These are phyloP conservation scores for Russula lepida DNA, from an alignment of 768 basidiomycete genomes.

Conservation along the genomic window DNA sequence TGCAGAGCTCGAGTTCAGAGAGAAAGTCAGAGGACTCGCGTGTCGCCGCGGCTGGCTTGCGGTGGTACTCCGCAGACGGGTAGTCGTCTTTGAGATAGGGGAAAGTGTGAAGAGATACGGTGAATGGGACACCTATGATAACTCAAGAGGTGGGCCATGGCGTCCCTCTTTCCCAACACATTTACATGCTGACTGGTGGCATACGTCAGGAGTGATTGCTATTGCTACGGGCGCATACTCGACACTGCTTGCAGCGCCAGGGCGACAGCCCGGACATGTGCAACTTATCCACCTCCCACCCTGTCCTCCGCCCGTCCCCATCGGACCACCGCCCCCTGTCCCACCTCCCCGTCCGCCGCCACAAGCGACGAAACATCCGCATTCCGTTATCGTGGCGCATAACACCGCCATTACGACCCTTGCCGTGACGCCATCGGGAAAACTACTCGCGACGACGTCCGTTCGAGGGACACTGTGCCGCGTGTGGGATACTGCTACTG, in stretches of 20 bases:
- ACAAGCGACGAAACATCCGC: conserved; percentile 51
- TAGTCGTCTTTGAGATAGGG: conserved; percentile 68
- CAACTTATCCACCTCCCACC: conserved; percentile 81
- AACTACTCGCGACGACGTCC: conserved; percentile 77
- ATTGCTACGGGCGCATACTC: conserved; percentile 71
- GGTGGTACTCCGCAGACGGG: conserved; percentile 69
- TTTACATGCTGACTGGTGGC: not conserved
- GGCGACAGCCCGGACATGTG: conserved; percentile 80
- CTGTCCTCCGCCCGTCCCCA: conserved; percentile 51
- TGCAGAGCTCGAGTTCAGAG: conserved; percentile 84
- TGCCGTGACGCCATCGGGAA: conserved; percentile 68
- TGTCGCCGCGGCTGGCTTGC: conserved; percentile 81
- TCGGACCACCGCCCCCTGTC: conserved; percentile 46
- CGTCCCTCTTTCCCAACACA: not conserved
- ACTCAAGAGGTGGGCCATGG: conserved; percentile 56
- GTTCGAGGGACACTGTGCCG: conserved; percentile 77
- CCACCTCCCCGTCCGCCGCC: conserved; percentile 44
- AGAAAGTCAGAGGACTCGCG: conserved; percentile 69
- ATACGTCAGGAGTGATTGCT: conserved; percentile 57
- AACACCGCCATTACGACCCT: conserved; percentile 70
- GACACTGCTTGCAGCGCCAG: conserved; percentile 79
- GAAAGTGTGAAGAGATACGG: conserved; percentile 52
- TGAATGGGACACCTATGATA: conserved; percentile 86
- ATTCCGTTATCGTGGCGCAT: conserved; percentile 80
- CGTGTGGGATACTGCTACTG: conserved; percentile 72